These are phyloP conservation scores for Trichosporon faecale DNA, from an alignment of 1,284 basidiomycete species.

Conservation along the genomic window DNA sequence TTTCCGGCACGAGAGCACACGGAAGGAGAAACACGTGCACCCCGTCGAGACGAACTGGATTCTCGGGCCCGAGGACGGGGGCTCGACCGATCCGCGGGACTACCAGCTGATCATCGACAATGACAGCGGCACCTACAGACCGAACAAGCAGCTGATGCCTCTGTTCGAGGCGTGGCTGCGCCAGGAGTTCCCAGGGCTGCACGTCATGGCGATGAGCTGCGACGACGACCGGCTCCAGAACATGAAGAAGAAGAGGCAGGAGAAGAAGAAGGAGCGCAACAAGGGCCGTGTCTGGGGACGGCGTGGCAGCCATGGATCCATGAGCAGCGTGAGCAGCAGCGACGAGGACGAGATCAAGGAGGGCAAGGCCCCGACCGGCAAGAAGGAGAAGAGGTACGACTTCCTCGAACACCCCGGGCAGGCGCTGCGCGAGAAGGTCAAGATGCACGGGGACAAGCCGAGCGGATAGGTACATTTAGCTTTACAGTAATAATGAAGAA, in stretches of 20 bases:
- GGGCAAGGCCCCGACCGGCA: not conserved
- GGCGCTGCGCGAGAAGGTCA: not conserved
- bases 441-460: not conserved
- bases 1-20: not conserved
- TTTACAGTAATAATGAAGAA: not conserved
- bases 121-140: slow-evolving; percentile 58
- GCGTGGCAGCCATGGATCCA: not conserved
- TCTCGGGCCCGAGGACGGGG: slow-evolving; percentile 6
- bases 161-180: slow-evolving; percentile 53
- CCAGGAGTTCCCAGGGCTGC: slow-evolving; percentile 66
- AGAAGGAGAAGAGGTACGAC: slow-evolving; percentile 13
- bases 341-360: slow-evolving; percentile 13
- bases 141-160: slow-evolving; percentile 53
- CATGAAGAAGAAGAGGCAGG: slow-evolving; percentile 42
- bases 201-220: slow-evolving; percentile 59
- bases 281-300: not conserved
- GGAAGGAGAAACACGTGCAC: slow-evolving; percentile 13
- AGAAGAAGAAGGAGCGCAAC: slow-evolving; percentile 9
- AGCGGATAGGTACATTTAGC: not conserved
- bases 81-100: slow-evolving; percentile 35
- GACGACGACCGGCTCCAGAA: slow-evolving; percentile 57
- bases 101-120: slow-evolving; percentile 60
- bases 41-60: slow-evolving; percentile 18
- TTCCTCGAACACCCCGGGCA: slow-evolving; percentile 6
- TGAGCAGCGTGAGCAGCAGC: not conserved